phyloP scores from a whole-genome alignment of 768 basidiomycete species.

The Rhizopogon vesiculosus region DNA sequence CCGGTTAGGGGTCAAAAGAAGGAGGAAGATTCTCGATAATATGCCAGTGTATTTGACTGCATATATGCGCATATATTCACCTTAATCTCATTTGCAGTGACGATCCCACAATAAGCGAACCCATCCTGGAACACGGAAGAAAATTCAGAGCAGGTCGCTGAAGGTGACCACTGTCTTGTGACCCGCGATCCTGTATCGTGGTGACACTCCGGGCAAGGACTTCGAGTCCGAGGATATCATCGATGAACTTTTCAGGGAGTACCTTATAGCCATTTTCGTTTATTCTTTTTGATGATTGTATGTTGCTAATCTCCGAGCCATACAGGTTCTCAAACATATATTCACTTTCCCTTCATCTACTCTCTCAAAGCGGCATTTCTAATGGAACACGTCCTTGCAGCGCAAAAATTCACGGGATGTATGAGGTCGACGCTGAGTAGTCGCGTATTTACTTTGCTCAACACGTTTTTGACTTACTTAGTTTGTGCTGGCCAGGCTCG shows the following conservation, averaged over 20 bases:
- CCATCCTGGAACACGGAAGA: too few species aligned
- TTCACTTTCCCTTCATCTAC: neutral
- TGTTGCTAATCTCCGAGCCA: neutral
- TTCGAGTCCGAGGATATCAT: neutral
- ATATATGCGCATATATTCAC: constrained; percentile 2
- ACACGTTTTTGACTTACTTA: neutral
- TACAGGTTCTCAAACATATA: neutral
- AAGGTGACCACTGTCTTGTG: neutral
- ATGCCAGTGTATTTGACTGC: neutral
- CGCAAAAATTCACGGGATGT: constrained; percentile 1
- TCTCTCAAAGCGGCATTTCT: neutral
- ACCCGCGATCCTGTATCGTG: constrained; percentile 2
- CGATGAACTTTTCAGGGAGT: neutral
- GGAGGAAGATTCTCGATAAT: neutral
- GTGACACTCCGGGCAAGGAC: neutral
- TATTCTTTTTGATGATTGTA: neutral
- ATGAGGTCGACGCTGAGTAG: neutral
- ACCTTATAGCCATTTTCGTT: neutral
- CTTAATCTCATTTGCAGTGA: neutral
- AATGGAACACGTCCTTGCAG: neutral
- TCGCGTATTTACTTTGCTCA: neutral
- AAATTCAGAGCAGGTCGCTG: neutral
- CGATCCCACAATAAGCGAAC: too few species aligned
- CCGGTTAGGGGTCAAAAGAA: neutral
- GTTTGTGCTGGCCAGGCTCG: neutral